Conservation (phyloP, 2,329 filamentous ascomycete species). For the Sporothrix sp. region DNA sequence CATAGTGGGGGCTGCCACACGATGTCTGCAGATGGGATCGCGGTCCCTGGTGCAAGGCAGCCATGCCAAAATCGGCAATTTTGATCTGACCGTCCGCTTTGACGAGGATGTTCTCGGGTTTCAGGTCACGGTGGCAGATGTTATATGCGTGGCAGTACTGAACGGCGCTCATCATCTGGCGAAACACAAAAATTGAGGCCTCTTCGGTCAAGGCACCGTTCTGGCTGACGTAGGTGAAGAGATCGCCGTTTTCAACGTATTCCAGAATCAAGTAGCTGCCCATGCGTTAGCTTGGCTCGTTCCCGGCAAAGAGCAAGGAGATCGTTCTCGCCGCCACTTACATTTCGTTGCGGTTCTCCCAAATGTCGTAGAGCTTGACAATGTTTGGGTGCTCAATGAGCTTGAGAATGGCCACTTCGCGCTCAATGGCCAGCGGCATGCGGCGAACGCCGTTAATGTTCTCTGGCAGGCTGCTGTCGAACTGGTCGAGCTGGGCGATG, state of each 20-base stretch:
- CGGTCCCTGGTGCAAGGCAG: constrained; percentile 72
- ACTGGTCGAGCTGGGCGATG: constrained; percentile 70
- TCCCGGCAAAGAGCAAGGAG: not conserved
- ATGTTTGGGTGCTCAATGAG: constrained; percentile 92
- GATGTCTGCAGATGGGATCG: constrained; percentile 75
- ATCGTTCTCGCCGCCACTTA: constrained; percentile 51
- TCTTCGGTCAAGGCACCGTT: constrained; percentile 67
- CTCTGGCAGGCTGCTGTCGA: constrained; percentile 49
- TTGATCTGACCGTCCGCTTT: constrained; percentile 71
- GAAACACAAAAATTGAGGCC: constrained; percentile 74
- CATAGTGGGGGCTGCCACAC: constrained; percentile 94
- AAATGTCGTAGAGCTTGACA: constrained; percentile 89
- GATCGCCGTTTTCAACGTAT: constrained; percentile 68
- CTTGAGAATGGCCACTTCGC: constrained; percentile 95
- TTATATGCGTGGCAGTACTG: constrained; percentile 90
- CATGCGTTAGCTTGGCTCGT: not conserved
- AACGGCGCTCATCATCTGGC: constrained; percentile 85
- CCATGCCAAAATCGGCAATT: constrained; percentile 97
- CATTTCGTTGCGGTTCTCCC: constrained; percentile 95
- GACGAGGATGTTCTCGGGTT: constrained; percentile 92
- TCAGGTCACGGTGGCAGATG: constrained; percentile 92
- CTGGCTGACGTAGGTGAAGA: constrained; percentile 76
- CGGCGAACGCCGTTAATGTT: constrained; percentile 52
- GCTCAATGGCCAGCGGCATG: constrained; percentile 81
- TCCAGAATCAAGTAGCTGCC: constrained; percentile 85